Evolutionary conservation across 1,284 basidiomycete genomes (phyloP).

Genomic region (Rhodotorula sp.): DNA sequence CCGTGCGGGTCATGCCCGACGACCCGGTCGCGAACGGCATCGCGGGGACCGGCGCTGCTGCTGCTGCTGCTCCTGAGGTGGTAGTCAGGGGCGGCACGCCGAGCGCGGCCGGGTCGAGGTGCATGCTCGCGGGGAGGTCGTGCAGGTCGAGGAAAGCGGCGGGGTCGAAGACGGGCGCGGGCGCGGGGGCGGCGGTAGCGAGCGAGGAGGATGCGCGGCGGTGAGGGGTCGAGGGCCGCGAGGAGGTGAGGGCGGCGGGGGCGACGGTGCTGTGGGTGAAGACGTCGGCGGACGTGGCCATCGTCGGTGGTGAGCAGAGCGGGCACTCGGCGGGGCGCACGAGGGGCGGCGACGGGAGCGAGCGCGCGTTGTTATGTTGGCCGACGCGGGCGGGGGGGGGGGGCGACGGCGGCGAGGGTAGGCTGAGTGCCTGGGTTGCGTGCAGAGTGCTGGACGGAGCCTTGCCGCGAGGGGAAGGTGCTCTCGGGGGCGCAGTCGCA

Average conservation of each 20-base stretch:
- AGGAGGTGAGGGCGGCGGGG: constrained; percentile 2
- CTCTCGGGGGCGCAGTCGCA: no score
- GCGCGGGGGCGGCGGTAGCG: not conserved
- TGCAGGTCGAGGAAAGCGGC: constrained; percentile 8
- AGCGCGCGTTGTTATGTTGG: not conserved
- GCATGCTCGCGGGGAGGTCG: not conserved
- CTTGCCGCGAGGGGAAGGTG: no score
- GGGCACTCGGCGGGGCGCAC: no score
- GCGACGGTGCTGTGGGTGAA: not conserved
- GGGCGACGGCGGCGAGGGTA: no score
- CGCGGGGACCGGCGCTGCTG: no score
- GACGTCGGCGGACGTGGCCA: not conserved
- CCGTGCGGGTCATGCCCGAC: constrained; percentile 9
- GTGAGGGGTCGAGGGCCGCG: constrained; percentile 4
- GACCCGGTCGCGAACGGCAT: constrained; percentile 3
- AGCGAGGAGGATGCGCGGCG: not conserved
- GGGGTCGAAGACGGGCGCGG: constrained; percentile 3
- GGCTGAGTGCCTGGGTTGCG: not conserved
- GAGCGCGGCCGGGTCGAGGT: not conserved
- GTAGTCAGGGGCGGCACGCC: no score
- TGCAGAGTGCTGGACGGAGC: no score
- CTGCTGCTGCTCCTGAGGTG: not conserved
- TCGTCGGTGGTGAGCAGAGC: not conserved
- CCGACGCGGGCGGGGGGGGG: not conserved
- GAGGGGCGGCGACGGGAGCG: not conserved